Evolutionary conservation across 495 filamentous ascomycete genomes (phyloP).

Genomic region (Aspergillus heteromorphus): DNA sequence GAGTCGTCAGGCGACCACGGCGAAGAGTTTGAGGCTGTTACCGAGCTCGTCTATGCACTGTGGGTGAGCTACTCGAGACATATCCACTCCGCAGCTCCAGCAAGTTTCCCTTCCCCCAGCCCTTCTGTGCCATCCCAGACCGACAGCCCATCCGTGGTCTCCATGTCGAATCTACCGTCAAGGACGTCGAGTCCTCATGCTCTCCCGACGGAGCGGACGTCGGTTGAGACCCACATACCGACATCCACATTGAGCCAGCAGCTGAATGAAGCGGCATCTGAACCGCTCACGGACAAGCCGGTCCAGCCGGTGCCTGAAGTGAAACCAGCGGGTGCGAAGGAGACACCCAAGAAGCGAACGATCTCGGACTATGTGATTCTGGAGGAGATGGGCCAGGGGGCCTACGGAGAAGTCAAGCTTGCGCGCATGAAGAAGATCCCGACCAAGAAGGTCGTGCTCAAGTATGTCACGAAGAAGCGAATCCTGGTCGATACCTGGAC

Average conservation of each 20-base stretch:
- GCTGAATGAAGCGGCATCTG: conserved; percentile 63
- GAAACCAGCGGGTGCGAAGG: conserved; percentile 26
- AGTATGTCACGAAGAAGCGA: conserved; percentile 94
- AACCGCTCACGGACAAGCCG: conserved; percentile 45
- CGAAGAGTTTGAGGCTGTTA: conserved; percentile 41
- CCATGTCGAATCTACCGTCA: conserved; percentile 8
- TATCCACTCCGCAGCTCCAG: conserved; percentile 67
- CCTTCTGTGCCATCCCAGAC: conserved; percentile 16
- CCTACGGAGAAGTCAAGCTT: conserved; percentile 95
- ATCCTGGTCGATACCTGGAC: conserved; percentile 99
- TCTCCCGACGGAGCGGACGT: conserved; percentile 11
- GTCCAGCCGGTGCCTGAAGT: conserved; percentile 39
- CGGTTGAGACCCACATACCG: conserved; percentile 40
- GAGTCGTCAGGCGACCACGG: conserved; percentile 28
- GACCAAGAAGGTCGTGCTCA: conserved; percentile 81
- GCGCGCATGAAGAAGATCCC: conserved; percentile 78
- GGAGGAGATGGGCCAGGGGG: conserved; percentile 98
- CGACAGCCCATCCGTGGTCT: conserved; percentile 12
- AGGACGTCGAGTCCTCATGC: conserved; percentile 7
- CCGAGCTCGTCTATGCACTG: conserved; percentile 86
- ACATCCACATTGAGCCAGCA: conserved; percentile 70
- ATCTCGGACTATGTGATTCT: conserved; percentile 89
- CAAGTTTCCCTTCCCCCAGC: conserved; percentile 42
- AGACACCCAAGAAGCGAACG: conserved; percentile 58
- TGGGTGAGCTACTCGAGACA: conserved; percentile 97